These are phyloP conservation scores for Panicum virgatum DNA, from an alignment of 202 grass and related monocot species.

Conservation along the genomic window DNA sequence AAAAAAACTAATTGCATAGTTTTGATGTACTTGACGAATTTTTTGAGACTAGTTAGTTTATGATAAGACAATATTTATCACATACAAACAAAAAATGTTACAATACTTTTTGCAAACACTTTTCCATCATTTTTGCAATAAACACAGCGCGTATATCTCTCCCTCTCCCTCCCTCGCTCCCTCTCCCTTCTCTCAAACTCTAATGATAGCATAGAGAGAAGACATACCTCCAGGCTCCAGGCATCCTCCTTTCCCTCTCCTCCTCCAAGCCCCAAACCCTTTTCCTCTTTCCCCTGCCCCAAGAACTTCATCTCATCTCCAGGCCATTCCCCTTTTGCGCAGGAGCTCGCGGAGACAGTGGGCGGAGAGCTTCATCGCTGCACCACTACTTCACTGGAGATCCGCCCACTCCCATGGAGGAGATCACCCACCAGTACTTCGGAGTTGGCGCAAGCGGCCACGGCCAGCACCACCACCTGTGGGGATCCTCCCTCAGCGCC, in stretches of 20 bases:
- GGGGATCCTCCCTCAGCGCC: slow-evolving; percentile 50
- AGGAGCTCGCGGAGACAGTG: slow-evolving; percentile 39
- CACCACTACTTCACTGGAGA: slow-evolving; percentile 58
- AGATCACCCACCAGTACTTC: slow-evolving; percentile 80
- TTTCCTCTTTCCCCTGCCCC: slow-evolving; percentile 53
- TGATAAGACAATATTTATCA: too few relatives aligned
- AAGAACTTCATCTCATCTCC: slow-evolving; percentile 43
- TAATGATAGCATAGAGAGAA: slow-evolving; percentile 54
- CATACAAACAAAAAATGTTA: too few relatives aligned
- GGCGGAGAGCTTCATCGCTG: slow-evolving; percentile 54
- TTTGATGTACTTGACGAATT: too few relatives aligned
- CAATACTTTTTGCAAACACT: too few relatives aligned
- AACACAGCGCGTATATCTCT: too few relatives aligned
- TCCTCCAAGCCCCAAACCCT: slow-evolving; percentile 39
- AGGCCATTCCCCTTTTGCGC: slow-evolving; percentile 39
- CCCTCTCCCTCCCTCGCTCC: slow-evolving; percentile 19
- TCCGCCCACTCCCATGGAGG: slow-evolving; percentile 62
- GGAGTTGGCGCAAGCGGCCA: slow-evolving; percentile 47
- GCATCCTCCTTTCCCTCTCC: slow-evolving; percentile 21
- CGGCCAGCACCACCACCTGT: slow-evolving; percentile 45
- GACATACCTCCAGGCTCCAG: slow-evolving; percentile 34
- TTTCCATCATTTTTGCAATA: too few relatives aligned
- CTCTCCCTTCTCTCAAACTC: too few relatives aligned
- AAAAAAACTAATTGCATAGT: too few relatives aligned
- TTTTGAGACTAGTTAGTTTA: too few relatives aligned